These are phyloP conservation scores for Dendrocalamus sinicus DNA, from an alignment of 176 grass and related monocot genomes.

Conservation along the genomic window DNA sequence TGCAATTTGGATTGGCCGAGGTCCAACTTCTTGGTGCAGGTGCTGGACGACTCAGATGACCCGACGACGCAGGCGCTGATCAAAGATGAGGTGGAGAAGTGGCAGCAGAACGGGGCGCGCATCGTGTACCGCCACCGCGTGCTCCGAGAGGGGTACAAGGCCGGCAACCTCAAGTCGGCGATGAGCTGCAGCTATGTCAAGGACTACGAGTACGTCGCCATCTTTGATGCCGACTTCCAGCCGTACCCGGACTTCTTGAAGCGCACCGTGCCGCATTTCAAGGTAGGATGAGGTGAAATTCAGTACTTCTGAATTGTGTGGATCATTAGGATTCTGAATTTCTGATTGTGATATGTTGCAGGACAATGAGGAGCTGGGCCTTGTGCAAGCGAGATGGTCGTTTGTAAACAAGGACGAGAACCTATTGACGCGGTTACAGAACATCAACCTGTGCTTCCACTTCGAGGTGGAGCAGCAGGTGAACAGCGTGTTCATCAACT, in stretches of 20 bases:
- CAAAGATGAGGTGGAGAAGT: conserved; percentile 81
- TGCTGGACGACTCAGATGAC: conserved; percentile 89
- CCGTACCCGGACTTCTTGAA: conserved; percentile 80
- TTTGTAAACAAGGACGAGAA: conserved; percentile 98
- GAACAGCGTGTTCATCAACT: conserved; percentile 79
- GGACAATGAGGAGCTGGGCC: conserved; percentile 72
- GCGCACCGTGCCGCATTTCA: conserved; percentile 80
- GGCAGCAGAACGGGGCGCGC: conserved; percentile 58
- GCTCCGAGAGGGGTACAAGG: conserved; percentile 83
- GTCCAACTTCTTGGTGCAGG: conserved; percentile 80
- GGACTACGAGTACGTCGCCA: conserved; percentile 84
- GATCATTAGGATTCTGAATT: conserved; percentile 14
- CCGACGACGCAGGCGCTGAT: conserved; percentile 62
- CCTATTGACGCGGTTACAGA: conserved; percentile 79
- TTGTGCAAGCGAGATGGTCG: conserved; percentile 89
- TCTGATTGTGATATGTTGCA: conserved; percentile 31
- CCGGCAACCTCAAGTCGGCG: conserved; percentile 84
- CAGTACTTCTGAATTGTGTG: not conserved
- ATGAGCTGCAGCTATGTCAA: conserved; percentile 87
- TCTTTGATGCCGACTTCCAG: conserved; percentile 95
- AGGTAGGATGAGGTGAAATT: conserved; percentile 51
- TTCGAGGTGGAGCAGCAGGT: conserved; percentile 99
- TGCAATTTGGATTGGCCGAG: conserved; percentile 92
- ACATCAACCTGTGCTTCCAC: conserved; percentile 95
- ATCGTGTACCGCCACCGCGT: conserved; percentile 81